phyloP scores from a whole-genome alignment of 176 grass and related monocot species.

The Rhynchospora pubera region DNA sequence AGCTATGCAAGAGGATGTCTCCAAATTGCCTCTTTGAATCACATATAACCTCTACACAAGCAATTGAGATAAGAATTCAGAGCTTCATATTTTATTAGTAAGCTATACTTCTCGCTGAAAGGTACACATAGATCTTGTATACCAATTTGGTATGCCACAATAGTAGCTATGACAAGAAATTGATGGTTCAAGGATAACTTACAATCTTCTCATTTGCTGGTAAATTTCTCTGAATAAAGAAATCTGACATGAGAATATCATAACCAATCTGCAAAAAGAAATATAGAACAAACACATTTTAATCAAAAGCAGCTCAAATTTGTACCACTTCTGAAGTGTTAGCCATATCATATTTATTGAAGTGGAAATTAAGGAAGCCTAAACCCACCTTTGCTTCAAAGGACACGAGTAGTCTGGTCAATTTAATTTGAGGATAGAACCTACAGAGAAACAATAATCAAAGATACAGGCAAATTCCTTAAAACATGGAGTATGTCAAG shows the following conservation, averaged over 20 bases:
- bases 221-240: slow-evolving; percentile 67
- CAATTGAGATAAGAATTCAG: background rate
- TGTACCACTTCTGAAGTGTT: background rate
- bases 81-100: slow-evolving; percentile 1
- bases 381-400: slow-evolving; percentile 76
- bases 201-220: slow-evolving; percentile 78
- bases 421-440: slow-evolving; percentile 78
- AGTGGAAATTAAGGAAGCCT: slow-evolving; percentile 4
- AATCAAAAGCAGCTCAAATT: slow-evolving; percentile 2
- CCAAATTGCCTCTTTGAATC: slow-evolving; percentile 63
- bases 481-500: background rate
- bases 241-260: slow-evolving; percentile 86
- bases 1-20: slow-evolving; percentile 70
- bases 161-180: background rate
- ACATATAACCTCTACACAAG: slow-evolving; percentile 71
- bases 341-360: slow-evolving; percentile 1
- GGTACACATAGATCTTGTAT: background rate
- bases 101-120: background rate
- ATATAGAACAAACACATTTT: slow-evolving; percentile 2
- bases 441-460: slow-evolving; percentile 37
- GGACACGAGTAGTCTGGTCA: slow-evolving; percentile 54
- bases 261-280: slow-evolving; percentile 62
- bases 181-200: slow-evolving; percentile 31
- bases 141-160: background rate
- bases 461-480: background rate